phyloP scores from a whole-genome alignment of 2,329 filamentous ascomycete species.

The Penicillium olsonii region DNA sequence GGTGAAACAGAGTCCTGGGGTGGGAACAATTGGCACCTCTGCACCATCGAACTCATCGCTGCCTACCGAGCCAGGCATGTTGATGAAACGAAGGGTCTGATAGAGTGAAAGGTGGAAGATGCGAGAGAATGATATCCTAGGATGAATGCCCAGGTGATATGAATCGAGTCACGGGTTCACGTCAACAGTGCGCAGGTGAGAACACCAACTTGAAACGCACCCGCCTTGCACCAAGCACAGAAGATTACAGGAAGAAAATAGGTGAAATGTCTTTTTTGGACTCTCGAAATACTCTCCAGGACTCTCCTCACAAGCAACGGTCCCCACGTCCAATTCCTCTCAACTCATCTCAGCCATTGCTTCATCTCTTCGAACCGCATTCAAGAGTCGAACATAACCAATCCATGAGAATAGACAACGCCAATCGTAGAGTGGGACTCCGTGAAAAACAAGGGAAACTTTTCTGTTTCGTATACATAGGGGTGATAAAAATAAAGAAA shows the following conservation, averaged over 20 bases:
- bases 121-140: neutral
- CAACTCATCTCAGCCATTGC: slow-evolving; percentile 24
- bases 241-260: neutral
- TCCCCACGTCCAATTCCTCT: slow-evolving; percentile 16
- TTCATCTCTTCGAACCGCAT: slow-evolving; percentile 34
- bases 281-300: slow-evolving; percentile 23
- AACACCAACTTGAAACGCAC: neutral
- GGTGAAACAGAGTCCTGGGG: neutral
- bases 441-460: slow-evolving; percentile 32
- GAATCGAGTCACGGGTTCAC: slow-evolving; percentile 6
- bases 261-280: slow-evolving; percentile 23
- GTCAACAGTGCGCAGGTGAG: neutral
- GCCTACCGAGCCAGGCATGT: slow-evolving; percentile 55
- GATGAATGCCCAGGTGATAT: no score
- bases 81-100: slow-evolving; percentile 11
- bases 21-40: slow-evolving; percentile 41
- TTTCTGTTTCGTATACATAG: slow-evolving; percentile 46
- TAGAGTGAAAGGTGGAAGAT: neutral
- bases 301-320: slow-evolving; percentile 23
- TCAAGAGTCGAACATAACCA: slow-evolving; percentile 30
- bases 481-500: slow-evolving; percentile 24
- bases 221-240: neutral
- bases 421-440: slow-evolving; percentile 43
- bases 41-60: slow-evolving; percentile 54
- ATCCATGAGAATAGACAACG: slow-evolving; percentile 38